Evolutionary conservation across 129 eudicot species (phyloP), one percentile per base, ranked within the genome.

Genomic region (Lactuca saligna): DNA sequence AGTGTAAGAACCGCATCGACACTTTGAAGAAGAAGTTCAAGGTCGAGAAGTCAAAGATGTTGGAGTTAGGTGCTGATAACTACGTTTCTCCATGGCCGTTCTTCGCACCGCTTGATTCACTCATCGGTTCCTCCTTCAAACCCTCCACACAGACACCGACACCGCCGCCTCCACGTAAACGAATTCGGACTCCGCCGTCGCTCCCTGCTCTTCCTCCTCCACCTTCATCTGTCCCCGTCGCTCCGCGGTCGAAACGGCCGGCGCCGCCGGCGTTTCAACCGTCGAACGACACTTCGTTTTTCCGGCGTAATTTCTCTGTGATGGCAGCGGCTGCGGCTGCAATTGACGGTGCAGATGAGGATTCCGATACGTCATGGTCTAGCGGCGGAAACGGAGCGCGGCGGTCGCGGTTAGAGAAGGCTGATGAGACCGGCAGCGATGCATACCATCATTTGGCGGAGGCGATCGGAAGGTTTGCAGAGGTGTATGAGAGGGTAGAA

Each of bases 1-100:
- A 91, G 88, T 84, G 94, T 58, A 86, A 81, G 66, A 91, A 88
- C 69, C 89, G 89, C 38, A 84, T 91, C 75, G 96, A 91, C 66
- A 91, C 98, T 4, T 33, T 87, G 29, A 91, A 88, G 77, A 91
- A 88, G 78, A 84, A 84, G 81, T 91, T 80, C 55, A 88, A 88
- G 78, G 73, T 80, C 53, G 98, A 91, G 73, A 88, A 88, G 65
- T 11, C 78, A n/a, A 84, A 63, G 49, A 57, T 54, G 49, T 29
- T 63, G 57, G 79, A 83, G 14, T 72, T 85, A 62, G 66, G 67
- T 57, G 63, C 65, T 57, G 86, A 79, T 12, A 59, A n/a, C 32
- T 85, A 74, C 74, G 82, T 55, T 20, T 69, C 87, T 13, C 38
- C 79, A 7, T 91, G 97, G 97, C 82, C 85, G 38, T 90, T 85